These are phyloP conservation scores for Wallacemonas sp. DNA, from an alignment of 208 protist species.

Conservation along the genomic window DNA sequence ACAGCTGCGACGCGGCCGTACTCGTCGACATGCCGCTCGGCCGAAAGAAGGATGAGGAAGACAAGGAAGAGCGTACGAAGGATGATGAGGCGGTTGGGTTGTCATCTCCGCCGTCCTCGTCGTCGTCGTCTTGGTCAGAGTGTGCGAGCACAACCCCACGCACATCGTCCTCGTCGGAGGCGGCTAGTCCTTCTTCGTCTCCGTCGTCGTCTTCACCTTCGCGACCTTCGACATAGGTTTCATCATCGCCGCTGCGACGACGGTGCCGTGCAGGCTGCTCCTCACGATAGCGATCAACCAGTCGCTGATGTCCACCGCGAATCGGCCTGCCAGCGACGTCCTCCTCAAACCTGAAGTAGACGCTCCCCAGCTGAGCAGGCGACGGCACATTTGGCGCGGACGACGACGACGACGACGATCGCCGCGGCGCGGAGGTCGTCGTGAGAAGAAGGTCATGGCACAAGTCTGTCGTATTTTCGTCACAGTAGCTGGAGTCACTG, in stretches of 20 bases:
- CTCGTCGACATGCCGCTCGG: neutral
- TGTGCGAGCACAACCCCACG: neutral
- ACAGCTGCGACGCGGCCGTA: neutral
- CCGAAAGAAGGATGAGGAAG: conserved; percentile 2
- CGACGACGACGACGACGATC: too few species aligned
- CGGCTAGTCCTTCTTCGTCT: neutral
- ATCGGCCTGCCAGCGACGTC: conserved; percentile 1
- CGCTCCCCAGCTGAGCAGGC: too few species aligned
- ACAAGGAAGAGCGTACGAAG: neutral
- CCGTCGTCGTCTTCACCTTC: neutral
- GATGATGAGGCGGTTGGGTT: neutral
- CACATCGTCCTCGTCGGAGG: neutral
- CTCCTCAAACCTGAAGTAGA: conserved; percentile 4
- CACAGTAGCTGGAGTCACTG: conserved; percentile 25
- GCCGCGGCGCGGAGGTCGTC: too few species aligned
- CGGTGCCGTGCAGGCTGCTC: conserved; percentile 1
- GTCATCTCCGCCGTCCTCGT: neutral
- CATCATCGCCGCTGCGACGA: neutral
- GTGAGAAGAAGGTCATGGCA: neutral
- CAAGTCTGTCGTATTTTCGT: conserved; percentile 1
- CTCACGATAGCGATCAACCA: conserved; percentile 1
- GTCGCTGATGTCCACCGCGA: conserved; percentile 1
- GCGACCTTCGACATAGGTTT: too few species aligned
- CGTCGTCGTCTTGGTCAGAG: neutral
- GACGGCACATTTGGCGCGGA: too few species aligned